phyloP scores from a whole-genome alignment of 257 asterid species.

The Lantana camara region DNA sequence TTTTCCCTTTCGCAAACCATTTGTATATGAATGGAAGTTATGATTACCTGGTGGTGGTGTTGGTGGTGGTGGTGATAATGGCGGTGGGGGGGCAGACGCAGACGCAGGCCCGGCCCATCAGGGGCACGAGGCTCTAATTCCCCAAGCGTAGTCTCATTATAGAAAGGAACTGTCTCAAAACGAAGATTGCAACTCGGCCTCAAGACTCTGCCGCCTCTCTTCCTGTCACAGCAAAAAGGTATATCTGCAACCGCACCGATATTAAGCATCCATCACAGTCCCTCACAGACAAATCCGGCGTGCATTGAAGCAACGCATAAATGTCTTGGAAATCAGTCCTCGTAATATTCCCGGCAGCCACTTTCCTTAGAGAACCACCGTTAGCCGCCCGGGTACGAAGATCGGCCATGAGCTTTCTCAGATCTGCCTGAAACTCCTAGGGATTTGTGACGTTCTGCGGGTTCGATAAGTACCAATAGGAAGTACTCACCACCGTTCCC shows the following conservation, averaged over 20 bases:
- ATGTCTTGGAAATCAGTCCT: background rate
- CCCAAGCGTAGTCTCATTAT: slow-evolving; percentile 28
- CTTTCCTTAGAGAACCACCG: slow-evolving; percentile 34
- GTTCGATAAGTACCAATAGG: background rate
- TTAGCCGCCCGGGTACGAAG: slow-evolving; percentile 30
- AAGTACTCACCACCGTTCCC: background rate
- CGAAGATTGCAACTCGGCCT: slow-evolving; percentile 37
- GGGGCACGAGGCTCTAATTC: background rate
- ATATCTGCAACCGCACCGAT: background rate
- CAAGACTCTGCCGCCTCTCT: slow-evolving; percentile 29
- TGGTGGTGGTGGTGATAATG: background rate
- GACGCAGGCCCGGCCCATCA: background rate
- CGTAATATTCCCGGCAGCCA: slow-evolving; percentile 26
- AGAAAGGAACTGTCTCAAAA: slow-evolving; percentile 24
- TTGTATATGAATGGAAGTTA: background rate
- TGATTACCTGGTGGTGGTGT: background rate
- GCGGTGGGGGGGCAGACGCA: background rate
- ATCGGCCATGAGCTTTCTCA: slow-evolving; percentile 9
- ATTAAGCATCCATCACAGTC: slow-evolving; percentile 14
- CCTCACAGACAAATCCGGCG: slow-evolving; percentile 11
- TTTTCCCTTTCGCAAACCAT: too few species aligned
- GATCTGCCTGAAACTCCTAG: slow-evolving; percentile 8
- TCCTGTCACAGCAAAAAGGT: slow-evolving; percentile 1
- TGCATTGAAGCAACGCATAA: slow-evolving; percentile 25
- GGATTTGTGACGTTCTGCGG: background rate